A percentile compares a stretch with the other conserved stretches of the same genome.
Conservation (phyloP, 2,329 filamentous ascomycete genomes). For the Colletotrichum tropicale region DNA sequence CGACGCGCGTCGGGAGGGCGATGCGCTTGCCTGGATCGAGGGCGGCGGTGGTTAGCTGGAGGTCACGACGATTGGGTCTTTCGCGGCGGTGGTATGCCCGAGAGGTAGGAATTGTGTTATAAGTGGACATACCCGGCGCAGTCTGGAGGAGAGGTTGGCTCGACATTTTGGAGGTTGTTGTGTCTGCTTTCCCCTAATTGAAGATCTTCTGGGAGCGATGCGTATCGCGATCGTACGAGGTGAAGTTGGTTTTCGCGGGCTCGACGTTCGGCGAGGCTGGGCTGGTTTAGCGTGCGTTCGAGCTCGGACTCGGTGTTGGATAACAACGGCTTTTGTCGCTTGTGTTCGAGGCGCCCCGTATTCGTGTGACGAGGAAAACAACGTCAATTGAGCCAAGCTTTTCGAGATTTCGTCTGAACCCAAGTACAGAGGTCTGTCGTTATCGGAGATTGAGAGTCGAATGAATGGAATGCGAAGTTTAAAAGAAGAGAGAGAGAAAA, state of each 20-base stretch:
- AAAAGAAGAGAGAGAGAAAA: neutral
- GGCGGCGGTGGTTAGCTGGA: neutral
- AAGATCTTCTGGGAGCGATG: neutral
- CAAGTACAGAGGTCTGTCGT: neutral
- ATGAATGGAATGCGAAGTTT: neutral
- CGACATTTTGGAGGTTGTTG: slow-evolving; percentile 69
- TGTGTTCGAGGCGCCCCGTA: neutral
- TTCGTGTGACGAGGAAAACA: neutral
- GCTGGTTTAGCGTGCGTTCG: neutral
- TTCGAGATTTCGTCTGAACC: neutral
- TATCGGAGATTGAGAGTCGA: neutral
- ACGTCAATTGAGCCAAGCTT: neutral
- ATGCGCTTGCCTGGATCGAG: slow-evolving; percentile 86
- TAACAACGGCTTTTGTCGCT: neutral
- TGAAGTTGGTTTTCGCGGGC: neutral
- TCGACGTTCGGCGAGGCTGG: neutral
- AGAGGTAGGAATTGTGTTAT: neutral
- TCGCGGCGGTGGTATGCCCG: too few species aligned
- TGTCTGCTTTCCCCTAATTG: neutral
- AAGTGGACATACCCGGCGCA: slow-evolving; percentile 72
- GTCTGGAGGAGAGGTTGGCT: slow-evolving; percentile 95
- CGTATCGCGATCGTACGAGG: neutral
- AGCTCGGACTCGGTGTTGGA: slow-evolving; percentile 9
- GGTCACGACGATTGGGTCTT: neutral
- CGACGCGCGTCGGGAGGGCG: slow-evolving; percentile 94